These are phyloP conservation scores for Delonix regia DNA, from an alignment of 306 rosid species.

Conservation along the genomic window DNA sequence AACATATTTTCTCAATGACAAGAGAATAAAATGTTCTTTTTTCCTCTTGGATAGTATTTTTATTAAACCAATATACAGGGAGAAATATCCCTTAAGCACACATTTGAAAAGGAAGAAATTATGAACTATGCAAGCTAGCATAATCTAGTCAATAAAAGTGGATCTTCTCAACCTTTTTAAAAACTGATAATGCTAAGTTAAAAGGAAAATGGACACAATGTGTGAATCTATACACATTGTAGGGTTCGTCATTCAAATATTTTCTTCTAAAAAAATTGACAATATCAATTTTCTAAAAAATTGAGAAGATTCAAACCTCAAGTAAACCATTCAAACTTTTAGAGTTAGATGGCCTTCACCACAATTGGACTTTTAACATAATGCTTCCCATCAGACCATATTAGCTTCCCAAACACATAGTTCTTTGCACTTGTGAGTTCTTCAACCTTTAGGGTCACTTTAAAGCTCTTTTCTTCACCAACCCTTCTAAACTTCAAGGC, in stretches of 20 bases:
- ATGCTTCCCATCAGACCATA: conserved; percentile 86
- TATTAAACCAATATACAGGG: background rate
- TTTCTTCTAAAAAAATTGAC: too few relatives aligned
- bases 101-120: background rate
- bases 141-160: background rate
- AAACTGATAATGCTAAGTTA: background rate
- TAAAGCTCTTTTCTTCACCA: conserved; percentile 73
- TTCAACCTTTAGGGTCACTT: conserved; percentile 47
- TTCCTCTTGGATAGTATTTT: background rate
- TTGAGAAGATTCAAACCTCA: background rate
- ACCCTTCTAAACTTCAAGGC: conserved; percentile 58
- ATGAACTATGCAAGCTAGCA: background rate
- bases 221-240: background rate
- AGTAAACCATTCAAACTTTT: conserved; percentile 24
- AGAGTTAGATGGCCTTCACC: conserved; percentile 52
- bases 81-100: background rate
- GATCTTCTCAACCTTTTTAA: background rate
- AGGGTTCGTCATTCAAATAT: background rate
- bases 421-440: conserved; percentile 38
- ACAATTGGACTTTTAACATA: conserved; percentile 78
- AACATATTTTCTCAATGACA: background rate
- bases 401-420: conserved; percentile 71
- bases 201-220: background rate
- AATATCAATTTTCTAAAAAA: background rate
- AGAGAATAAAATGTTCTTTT: background rate